Conservation (phyloP, 352 stramenopile genomes). For the Globisporangium splendens region DNA sequence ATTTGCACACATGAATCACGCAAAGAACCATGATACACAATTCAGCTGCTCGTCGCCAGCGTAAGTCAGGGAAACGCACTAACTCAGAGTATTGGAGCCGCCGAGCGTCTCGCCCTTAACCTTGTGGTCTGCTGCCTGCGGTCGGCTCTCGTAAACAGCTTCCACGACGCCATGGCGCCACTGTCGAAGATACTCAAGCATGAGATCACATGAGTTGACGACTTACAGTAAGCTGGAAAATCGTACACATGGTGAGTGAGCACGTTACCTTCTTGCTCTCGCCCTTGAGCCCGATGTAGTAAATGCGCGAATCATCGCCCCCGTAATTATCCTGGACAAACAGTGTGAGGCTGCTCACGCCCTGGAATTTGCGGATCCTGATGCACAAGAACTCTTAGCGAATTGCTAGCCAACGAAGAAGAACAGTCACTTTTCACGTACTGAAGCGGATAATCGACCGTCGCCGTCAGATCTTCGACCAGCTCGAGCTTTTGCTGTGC, state of each 20-base stretch:
- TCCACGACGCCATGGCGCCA: slow-evolving; percentile 85
- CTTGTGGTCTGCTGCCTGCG: slow-evolving; percentile 76
- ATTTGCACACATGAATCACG: slow-evolving; percentile 4
- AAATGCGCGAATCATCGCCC: slow-evolving; percentile 70
- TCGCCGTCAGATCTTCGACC: slow-evolving; percentile 57
- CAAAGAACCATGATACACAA: background rate
- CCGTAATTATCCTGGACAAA: slow-evolving; percentile 77
- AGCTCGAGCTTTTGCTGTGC: slow-evolving; percentile 75
- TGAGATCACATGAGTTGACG: background rate
- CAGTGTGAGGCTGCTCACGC: slow-evolving; percentile 75
- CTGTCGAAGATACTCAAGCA: slow-evolving; percentile 28
- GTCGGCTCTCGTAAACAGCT: slow-evolving; percentile 78
- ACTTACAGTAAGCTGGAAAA: background rate
- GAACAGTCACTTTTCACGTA: slow-evolving; percentile 21
- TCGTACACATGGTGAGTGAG: too few relatives aligned
- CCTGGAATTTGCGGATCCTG: slow-evolving; percentile 85
- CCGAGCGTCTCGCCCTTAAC: slow-evolving; percentile 34
- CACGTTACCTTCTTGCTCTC: slow-evolving; percentile 77
- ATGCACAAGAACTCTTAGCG: background rate
- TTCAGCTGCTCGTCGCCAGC: background rate
- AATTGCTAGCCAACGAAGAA: too few relatives aligned
- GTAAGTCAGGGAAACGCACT: slow-evolving; percentile 1
- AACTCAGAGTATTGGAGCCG: slow-evolving; percentile 51
- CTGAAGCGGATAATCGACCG: slow-evolving; percentile 81
- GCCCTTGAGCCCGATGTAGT: slow-evolving; percentile 87